These are phyloP conservation scores for Moesziomyces sp. DNA, from an alignment of 1,284 basidiomycete genomes.

Conservation along the genomic window DNA sequence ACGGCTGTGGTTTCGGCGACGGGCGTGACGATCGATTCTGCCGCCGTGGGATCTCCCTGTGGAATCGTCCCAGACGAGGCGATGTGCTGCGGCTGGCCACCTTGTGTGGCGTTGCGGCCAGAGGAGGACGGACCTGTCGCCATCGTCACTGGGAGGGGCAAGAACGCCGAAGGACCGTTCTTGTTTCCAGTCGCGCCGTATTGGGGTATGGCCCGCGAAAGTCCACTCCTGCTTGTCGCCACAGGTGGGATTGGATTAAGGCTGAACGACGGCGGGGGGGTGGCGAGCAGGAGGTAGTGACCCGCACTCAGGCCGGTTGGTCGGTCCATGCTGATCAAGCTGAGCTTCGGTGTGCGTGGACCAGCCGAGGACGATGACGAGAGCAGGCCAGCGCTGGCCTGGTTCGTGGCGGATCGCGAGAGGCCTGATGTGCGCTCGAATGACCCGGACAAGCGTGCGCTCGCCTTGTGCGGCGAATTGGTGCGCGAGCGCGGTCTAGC, in stretches of 20 bases:
- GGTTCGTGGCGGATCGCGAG: conserved; percentile 29
- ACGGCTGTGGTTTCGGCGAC: conserved; percentile 11
- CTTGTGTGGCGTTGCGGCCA: background rate
- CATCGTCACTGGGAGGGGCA: conserved; percentile 23
- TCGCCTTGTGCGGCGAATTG: conserved; percentile 29
- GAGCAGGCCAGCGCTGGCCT: conserved; percentile 6
- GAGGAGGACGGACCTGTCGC: background rate
- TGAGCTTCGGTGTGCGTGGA: conserved; percentile 29
- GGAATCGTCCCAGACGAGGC: background rate
- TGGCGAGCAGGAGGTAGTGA: conserved; percentile 40
- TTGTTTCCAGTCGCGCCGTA: conserved; percentile 16
- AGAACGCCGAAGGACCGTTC: conserved; percentile 2
- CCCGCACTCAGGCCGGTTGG: conserved; percentile 40
- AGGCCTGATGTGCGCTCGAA: conserved; percentile 22
- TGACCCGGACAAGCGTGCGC: conserved; percentile 19
- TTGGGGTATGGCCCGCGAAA: conserved; percentile 4
- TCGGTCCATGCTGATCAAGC: conserved; percentile 37
- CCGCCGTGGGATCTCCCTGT: conserved; percentile 14
- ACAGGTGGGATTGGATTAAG: conserved; percentile 10
- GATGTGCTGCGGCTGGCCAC: background rate
- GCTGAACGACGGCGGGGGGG: conserved; percentile 27
- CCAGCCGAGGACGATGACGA: conserved; percentile 9
- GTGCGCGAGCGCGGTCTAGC: conserved; percentile 31
- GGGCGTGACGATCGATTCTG: conserved; percentile 24
- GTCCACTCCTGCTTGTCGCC: background rate